Percentiles rank a stretch among this genome's conserved stretches.
phyloP scores from a whole-genome alignment of 2,329 filamentous ascomycete genomes.

The Fonsecaea pedrosoi region DNA sequence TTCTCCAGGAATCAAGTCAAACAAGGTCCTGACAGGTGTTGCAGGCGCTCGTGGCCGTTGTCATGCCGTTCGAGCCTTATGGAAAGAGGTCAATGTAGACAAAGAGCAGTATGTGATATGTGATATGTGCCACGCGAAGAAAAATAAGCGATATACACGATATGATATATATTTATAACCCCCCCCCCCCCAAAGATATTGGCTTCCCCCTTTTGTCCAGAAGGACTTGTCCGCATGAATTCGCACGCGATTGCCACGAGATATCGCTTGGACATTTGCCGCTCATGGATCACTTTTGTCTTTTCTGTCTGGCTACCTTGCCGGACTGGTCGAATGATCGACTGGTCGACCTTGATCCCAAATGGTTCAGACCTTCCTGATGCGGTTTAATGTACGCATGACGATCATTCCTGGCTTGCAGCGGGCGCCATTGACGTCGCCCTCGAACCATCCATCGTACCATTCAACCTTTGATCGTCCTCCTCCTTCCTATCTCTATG shows the following conservation, averaged over 20 bases:
- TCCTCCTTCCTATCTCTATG: constrained; percentile 15
- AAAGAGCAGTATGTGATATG: background rate
- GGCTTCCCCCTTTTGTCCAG: background rate
- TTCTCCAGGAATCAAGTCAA: background rate
- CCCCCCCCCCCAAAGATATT: background rate
- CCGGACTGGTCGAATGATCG: background rate
- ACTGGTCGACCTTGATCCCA: background rate
- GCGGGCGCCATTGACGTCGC: constrained; percentile 22
- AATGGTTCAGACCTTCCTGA: constrained; percentile 21
- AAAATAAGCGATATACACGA: background rate
- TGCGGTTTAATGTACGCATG: constrained; percentile 19
- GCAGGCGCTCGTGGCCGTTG: constrained; percentile 34
- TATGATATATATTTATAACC: constrained; percentile 16
- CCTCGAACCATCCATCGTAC: constrained; percentile 14
- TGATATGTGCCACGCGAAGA: too few relatives aligned
- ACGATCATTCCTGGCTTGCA: constrained; percentile 9
- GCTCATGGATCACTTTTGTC: background rate
- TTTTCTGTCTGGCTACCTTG: background rate
- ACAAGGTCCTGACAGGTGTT: constrained; percentile 10
- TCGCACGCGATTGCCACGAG: background rate
- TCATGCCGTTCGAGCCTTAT: constrained; percentile 40
- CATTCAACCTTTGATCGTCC: constrained; percentile 10
- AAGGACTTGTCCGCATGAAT: constrained; percentile 8
- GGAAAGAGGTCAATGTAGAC: constrained; percentile 39
- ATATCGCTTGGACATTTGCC: background rate